These are phyloP conservation scores for Solanum sparsipilum DNA, from an alignment of 257 asterid species.

Conservation along the genomic window DNA sequence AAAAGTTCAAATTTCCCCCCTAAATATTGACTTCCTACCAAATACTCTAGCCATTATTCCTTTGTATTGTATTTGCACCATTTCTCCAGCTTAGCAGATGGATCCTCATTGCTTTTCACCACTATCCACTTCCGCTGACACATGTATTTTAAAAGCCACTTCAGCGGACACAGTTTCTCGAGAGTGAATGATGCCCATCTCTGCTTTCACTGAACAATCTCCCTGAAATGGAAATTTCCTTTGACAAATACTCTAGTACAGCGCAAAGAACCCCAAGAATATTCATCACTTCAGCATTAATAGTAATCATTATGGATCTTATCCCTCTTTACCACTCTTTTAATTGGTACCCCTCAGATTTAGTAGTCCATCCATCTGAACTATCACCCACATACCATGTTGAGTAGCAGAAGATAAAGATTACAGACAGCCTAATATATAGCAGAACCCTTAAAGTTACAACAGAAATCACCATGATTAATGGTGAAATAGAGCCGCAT, in stretches of 20 bases:
- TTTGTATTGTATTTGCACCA: not conserved
- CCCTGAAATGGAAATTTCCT: not conserved
- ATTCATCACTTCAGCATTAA: not conserved
- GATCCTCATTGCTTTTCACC: not conserved
- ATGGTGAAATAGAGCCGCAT: not conserved
- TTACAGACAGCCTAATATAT: not conserved
- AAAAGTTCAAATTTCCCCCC: not conserved
- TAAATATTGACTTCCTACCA: not conserved
- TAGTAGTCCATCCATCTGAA: not conserved
- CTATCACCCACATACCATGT: conserved; percentile 3
- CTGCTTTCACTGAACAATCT: not conserved
- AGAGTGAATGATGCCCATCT: not conserved
- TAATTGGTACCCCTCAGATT: not conserved
- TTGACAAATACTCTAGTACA: not conserved
- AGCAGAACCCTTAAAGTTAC: not conserved
- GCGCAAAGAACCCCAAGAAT: not conserved
- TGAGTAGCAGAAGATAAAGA: not conserved
- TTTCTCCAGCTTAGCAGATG: not conserved
- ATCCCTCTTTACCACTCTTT: not conserved
- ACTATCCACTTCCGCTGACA: not conserved
- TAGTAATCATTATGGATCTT: not conserved
- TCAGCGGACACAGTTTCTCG: not conserved
- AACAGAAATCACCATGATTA: not conserved
- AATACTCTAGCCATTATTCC: not conserved
- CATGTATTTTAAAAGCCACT: not conserved